phyloP scores from a whole-genome alignment of 345 rosid species.

The Syzygium jambos region DNA sequence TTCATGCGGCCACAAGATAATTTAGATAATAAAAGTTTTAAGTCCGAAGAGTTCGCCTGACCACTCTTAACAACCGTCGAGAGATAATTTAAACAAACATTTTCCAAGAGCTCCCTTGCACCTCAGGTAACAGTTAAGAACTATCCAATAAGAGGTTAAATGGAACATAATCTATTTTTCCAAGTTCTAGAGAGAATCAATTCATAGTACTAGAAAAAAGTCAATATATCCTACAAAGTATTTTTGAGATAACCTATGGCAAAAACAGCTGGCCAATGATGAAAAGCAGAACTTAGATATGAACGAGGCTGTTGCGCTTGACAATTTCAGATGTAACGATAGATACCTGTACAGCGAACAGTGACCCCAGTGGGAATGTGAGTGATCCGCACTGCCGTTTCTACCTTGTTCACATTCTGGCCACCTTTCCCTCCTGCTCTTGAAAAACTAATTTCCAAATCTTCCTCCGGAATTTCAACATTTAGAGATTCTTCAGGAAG shows the following conservation, averaged over 20 bases:
- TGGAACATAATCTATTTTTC: background rate
- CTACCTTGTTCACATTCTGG: constrained; percentile 95
- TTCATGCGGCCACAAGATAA: background rate
- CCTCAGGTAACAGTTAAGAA: background rate
- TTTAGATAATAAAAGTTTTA: background rate
- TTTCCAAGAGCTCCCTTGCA: background rate
- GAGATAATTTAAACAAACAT: background rate
- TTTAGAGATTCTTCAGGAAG: constrained; percentile 68
- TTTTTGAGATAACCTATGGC: background rate
- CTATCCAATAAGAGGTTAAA: background rate
- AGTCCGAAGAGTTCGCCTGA: background rate
- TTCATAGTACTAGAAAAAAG: background rate
- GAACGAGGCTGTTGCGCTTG: background rate
- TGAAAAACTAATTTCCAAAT: constrained; percentile 70
- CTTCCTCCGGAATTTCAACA: constrained; percentile 85
- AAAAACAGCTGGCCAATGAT: background rate
- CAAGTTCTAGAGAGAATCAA: background rate
- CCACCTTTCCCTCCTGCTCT: constrained; percentile 99
- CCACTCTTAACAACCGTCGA: background rate
- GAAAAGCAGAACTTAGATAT: background rate
- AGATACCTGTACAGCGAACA: constrained; percentile 77
- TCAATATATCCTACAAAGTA: background rate
- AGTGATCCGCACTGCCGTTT: constrained; percentile 84
- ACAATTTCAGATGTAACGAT: background rate
- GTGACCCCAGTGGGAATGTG: constrained; percentile 87